A percentile compares a stretch with the other conserved stretches of the same genome.
Conservation (phyloP, 2,329 filamentous ascomycete genomes). For the Penicillium occitanis region DNA sequence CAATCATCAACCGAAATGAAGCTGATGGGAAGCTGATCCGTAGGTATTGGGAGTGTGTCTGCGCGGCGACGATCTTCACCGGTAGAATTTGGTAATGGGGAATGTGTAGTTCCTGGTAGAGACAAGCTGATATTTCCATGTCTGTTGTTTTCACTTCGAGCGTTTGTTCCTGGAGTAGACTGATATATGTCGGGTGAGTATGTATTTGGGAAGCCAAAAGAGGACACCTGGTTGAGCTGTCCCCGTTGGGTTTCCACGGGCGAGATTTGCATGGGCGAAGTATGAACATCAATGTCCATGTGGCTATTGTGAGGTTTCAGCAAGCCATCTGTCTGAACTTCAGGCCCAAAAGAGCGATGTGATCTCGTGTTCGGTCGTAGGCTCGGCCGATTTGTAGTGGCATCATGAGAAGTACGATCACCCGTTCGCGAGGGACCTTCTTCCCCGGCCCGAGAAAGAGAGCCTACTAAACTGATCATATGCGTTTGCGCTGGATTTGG, state of each 20-base stretch:
- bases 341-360: background rate
- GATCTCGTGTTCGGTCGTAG: background rate
- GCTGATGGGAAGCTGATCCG: conserved; percentile 48
- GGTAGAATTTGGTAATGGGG: background rate
- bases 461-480: conserved; percentile 62
- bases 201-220: conserved; percentile 14
- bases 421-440: background rate
- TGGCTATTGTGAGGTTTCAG: background rate
- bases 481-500: conserved; percentile 16
- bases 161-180: background rate
- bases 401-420: background rate
- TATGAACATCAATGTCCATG: conserved; percentile 1
- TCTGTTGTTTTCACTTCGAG: background rate
- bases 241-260: background rate
- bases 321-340: background rate
- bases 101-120: conserved; percentile 1
- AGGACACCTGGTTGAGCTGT: background rate
- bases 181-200: conserved; percentile 15
- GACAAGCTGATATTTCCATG: conserved; percentile 2
- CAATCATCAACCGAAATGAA: conserved; percentile 59
- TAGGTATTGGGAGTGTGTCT: conserved; percentile 52
- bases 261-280: conserved; percentile 7
- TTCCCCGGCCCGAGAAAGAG: background rate
- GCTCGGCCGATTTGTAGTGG: background rate
- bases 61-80: conserved; percentile 9